Evolutionary conservation across 345 rosid genomes (phyloP).

Genomic region (Syzygium aromaticum): DNA sequence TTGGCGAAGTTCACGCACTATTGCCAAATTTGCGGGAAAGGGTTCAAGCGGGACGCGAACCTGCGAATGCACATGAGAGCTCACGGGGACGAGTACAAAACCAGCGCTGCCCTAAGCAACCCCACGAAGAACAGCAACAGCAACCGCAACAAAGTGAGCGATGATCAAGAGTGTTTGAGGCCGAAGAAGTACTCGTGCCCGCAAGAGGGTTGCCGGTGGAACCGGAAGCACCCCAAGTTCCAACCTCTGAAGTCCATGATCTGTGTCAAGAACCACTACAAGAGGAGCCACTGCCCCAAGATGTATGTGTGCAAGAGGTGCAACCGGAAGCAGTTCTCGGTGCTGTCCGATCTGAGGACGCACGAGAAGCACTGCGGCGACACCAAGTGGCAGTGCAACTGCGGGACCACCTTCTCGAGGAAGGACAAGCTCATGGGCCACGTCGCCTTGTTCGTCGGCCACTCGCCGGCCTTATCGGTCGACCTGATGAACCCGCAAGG

Average conservation of each 20-base stretch:
- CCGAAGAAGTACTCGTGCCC: constrained; percentile 72
- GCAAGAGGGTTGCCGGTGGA: constrained; percentile 83
- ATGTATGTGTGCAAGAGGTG: constrained; percentile 80
- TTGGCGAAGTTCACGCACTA: constrained; percentile 84
- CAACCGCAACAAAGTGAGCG: background rate
- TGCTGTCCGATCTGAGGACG: constrained; percentile 81
- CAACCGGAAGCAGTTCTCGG: constrained; percentile 68
- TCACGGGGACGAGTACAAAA: constrained; percentile 84
- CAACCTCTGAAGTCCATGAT: constrained; percentile 86
- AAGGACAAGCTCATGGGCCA: constrained; percentile 88
- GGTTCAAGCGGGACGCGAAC: constrained; percentile 89
- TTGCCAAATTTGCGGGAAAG: constrained; percentile 79
- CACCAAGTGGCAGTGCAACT: constrained; percentile 69
- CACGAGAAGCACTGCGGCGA: constrained; percentile 94
- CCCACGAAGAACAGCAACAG: constrained; percentile 24
- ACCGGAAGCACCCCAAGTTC: constrained; percentile 67
- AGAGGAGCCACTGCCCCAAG: constrained; percentile 91
- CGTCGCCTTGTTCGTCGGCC: constrained; percentile 68
- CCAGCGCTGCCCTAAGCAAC: constrained; percentile 48
- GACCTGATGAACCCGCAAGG: background rate
- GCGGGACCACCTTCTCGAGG: constrained; percentile 85
- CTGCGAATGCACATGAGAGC: constrained; percentile 98
- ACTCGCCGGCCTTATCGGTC: constrained; percentile 21
- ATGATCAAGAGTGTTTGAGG: background rate
- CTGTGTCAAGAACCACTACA: constrained; percentile 87